Percentiles rank a stretch among this genome's conserved stretches.
Conservation (phyloP, 2,329 filamentous ascomycete species). For the Hymenoscyphus occultus region DNA sequence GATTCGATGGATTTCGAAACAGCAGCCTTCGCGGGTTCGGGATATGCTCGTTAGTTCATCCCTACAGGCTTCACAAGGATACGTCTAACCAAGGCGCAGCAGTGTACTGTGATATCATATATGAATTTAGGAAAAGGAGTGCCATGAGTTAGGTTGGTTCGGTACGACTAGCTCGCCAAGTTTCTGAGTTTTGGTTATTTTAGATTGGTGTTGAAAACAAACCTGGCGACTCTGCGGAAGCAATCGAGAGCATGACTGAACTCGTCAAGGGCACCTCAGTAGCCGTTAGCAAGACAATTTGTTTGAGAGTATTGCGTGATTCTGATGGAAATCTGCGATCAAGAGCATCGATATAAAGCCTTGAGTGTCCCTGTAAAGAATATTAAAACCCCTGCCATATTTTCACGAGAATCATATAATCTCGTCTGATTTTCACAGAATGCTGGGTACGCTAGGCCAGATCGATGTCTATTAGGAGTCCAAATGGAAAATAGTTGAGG, state of each 20-base stretch:
- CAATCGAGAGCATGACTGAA: constrained; percentile 51
- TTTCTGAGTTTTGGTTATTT: neutral
- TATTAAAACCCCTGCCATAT: too few species aligned
- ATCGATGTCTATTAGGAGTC: constrained; percentile 1
- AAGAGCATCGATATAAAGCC: constrained; percentile 2
- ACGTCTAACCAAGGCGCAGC: too few species aligned
- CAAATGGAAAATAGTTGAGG: neutral
- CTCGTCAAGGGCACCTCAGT: constrained; percentile 50
- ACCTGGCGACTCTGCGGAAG: constrained; percentile 54
- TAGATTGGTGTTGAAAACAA: constrained; percentile 42
- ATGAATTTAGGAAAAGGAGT: too few species aligned
- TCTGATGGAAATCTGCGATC: neutral
- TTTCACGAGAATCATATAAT: neutral
- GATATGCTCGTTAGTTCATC: too few species aligned
- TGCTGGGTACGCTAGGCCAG: neutral
- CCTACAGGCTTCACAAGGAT: too few species aligned
- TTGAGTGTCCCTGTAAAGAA: too few species aligned
- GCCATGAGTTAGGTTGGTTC: too few species aligned
- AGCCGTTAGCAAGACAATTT: constrained; percentile 48
- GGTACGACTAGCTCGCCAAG: neutral
- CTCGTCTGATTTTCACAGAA: too few species aligned
- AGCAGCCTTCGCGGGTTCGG: too few species aligned
- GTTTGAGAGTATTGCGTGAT: constrained; percentile 44
- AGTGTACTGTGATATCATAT: too few species aligned
- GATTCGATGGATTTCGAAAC: too few species aligned